Percentiles rank a stretch among this genome's conserved stretches.
Conservation (phyloP, 2,329 filamentous ascomycete species). For the Aspergillus chevalieri region DNA sequence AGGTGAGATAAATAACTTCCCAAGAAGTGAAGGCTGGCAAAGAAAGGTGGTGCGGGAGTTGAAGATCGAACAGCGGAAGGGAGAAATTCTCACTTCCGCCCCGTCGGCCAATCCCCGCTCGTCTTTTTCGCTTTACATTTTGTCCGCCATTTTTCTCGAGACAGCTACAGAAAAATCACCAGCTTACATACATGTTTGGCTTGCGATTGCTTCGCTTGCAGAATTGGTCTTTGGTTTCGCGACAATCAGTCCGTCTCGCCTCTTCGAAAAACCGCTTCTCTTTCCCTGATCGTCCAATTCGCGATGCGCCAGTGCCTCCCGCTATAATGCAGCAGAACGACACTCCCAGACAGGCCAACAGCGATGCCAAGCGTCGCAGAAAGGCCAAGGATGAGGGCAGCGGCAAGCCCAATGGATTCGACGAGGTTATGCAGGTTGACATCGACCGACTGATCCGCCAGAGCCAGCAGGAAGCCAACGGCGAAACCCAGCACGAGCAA, state of each 20-base stretch:
- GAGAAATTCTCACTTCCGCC: not conserved
- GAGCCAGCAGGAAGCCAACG: slow-evolving; percentile 22
- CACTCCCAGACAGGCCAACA: slow-evolving; percentile 18
- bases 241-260: not conserved
- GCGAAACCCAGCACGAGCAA: slow-evolving; percentile 16
- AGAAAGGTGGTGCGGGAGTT: not conserved
- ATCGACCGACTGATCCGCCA: slow-evolving; percentile 43
- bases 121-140: slow-evolving; percentile 10
- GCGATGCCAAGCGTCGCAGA: slow-evolving; percentile 30
- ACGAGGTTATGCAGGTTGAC: slow-evolving; percentile 62
- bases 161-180: not conserved
- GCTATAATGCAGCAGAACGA: slow-evolving; percentile 20
- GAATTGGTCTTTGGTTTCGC: not conserved
- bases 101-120: slow-evolving; percentile 16
- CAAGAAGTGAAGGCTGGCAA: no score
- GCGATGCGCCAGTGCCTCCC: slow-evolving; percentile 17
- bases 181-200: not conserved
- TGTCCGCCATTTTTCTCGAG: not conserved
- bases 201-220: not conserved
- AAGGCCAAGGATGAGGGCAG: slow-evolving; percentile 52
- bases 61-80: not conserved
- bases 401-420: slow-evolving; percentile 57
- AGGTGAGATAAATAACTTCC: slow-evolving; percentile 1
- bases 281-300: not conserved
- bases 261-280: not conserved